Conservation (phyloP, 768 basidiomycete species). For the Suillus plorans region DNA sequence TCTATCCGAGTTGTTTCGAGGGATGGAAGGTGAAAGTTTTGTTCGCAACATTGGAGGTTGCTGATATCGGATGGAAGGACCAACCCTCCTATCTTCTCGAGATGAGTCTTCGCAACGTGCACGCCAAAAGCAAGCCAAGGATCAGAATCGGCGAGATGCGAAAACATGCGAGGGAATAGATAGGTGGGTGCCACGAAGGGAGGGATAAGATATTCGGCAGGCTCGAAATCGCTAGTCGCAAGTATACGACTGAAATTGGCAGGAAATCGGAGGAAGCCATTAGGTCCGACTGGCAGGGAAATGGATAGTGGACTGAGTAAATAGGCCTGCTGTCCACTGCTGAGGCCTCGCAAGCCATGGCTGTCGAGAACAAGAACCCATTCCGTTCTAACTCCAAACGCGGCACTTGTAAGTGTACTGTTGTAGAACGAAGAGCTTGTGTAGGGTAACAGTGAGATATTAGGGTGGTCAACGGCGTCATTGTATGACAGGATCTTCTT, state of each 20-base stretch:
- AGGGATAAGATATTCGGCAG: slow-evolving; percentile 55
- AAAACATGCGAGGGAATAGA: slow-evolving; percentile 23
- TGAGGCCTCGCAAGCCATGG: slow-evolving; percentile 37
- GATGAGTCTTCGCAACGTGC: slow-evolving; percentile 28
- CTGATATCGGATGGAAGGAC: slow-evolving; percentile 27
- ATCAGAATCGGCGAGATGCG: slow-evolving; percentile 16
- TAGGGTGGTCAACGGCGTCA: slow-evolving; percentile 34
- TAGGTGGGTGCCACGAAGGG: slow-evolving; percentile 52
- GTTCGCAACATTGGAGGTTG: slow-evolving; percentile 11
- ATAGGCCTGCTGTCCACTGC: slow-evolving; percentile 30
- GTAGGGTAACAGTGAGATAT: slow-evolving; percentile 41
- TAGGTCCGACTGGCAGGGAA: slow-evolving; percentile 42
- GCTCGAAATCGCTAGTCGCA: slow-evolving; percentile 31
- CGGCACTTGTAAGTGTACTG: slow-evolving; percentile 34
- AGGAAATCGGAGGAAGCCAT: slow-evolving; percentile 28
- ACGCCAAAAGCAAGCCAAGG: slow-evolving; percentile 25
- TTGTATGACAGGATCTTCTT: slow-evolving; percentile 30
- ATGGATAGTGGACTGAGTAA: slow-evolving; percentile 44
- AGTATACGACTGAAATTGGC: slow-evolving; percentile 31
- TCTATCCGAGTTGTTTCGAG: not conserved
- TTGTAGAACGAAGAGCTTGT: slow-evolving; percentile 18
- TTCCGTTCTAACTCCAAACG: slow-evolving; percentile 41
- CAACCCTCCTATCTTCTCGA: slow-evolving; percentile 36
- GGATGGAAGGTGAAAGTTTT: not conserved
- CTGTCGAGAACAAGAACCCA: slow-evolving; percentile 56